Evolutionary conservation across 257 asterid genomes (phyloP).

Genomic region (Solanum dulcamara): DNA sequence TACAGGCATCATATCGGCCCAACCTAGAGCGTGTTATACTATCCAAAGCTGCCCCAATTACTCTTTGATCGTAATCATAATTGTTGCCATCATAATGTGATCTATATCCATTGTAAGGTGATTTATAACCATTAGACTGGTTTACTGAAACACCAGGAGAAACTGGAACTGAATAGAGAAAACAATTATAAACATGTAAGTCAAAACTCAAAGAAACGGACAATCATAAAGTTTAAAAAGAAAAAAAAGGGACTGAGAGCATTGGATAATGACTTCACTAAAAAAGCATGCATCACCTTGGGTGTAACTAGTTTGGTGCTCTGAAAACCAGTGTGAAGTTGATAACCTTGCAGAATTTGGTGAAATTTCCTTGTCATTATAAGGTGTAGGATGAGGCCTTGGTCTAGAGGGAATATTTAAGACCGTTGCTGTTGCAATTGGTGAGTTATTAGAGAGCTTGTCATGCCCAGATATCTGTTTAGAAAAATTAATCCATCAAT

Average conservation of each 20-base stretch:
- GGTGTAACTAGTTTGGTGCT: constrained; percentile 27
- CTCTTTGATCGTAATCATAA: constrained; percentile 54
- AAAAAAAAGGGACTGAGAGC: not conserved
- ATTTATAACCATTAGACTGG: constrained; percentile 58
- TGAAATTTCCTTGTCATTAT: constrained; percentile 28
- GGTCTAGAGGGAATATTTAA: constrained; percentile 35
- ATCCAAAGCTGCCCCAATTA: constrained; percentile 54
- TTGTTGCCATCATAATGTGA: constrained; percentile 44
- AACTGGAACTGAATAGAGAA: constrained; percentile 43
- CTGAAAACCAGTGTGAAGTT: constrained; percentile 36
- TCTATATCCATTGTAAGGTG: constrained; percentile 52
- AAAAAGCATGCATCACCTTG: constrained; percentile 42
- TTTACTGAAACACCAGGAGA: constrained; percentile 45
- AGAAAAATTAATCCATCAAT: constrained; percentile 10
- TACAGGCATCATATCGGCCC: constrained; percentile 42
- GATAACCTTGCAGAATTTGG: constrained; percentile 35
- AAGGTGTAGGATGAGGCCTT: constrained; percentile 37
- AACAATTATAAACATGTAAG: constrained; percentile 18
- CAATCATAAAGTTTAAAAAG: not conserved
- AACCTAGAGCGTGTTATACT: constrained; percentile 43
- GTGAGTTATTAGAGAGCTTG: constrained; percentile 33
- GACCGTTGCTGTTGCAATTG: constrained; percentile 13
- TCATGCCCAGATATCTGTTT: constrained; percentile 88
- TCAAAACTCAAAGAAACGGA: not conserved
- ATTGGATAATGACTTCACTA: not conserved